phyloP scores from a whole-genome alignment of 2,329 filamentous ascomycete species.

The Neophaeococcomyces aloes region DNA sequence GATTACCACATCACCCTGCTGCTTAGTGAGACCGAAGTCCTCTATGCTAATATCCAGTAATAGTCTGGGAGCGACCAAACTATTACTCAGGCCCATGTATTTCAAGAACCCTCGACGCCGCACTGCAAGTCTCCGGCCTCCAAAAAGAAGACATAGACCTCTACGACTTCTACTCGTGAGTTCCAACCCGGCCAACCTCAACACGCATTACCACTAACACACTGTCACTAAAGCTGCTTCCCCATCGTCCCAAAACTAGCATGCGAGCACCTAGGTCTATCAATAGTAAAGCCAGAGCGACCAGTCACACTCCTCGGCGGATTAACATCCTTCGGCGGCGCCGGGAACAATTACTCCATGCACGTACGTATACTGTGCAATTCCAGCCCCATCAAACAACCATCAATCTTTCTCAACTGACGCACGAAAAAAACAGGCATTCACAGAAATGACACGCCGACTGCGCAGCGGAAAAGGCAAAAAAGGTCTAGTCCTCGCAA shows the following conservation, averaged over 20 bases:
- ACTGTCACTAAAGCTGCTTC: constrained; percentile 44
- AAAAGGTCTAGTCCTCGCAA: constrained; percentile 52
- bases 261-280: constrained; percentile 47
- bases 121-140: constrained; percentile 40
- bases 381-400: neutral
- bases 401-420: too few relatives aligned
- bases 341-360: constrained; percentile 62
- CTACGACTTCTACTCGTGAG: constrained; percentile 53
- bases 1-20: constrained; percentile 18
- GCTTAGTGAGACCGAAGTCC: too few relatives aligned
- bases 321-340: constrained; percentile 58
- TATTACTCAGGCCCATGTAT: constrained; percentile 51
- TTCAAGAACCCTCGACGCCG: constrained; percentile 46
- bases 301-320: constrained; percentile 54
- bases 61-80: constrained; percentile 53
- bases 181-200: neutral
- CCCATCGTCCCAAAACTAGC: constrained; percentile 60
- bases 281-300: constrained; percentile 36
- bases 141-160: constrained; percentile 45
- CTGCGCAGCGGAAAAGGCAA: constrained; percentile 38
- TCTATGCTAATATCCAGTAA: neutral
- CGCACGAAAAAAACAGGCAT: constrained; percentile 26
- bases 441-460: constrained; percentile 47
- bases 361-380: constrained; percentile 37
- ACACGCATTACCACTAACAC: neutral